These are phyloP conservation scores for Acorus gramineus DNA, from an alignment of 106 monocot genomes.

Conservation along the genomic window DNA sequence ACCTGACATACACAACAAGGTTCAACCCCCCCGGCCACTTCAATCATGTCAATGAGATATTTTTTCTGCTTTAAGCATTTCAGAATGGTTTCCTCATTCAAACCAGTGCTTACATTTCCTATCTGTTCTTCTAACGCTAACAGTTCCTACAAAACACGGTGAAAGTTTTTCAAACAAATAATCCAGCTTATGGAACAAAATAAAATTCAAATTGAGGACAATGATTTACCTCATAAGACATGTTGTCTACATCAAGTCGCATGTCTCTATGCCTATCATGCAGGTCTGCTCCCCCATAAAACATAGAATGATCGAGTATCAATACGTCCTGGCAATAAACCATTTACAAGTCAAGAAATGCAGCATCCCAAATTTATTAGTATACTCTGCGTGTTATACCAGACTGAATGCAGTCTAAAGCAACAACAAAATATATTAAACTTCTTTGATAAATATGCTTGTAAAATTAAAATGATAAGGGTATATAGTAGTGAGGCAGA, in stretches of 20 bases:
- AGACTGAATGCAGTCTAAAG: too few species aligned
- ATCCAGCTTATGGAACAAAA: too few species aligned
- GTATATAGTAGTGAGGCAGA: too few species aligned
- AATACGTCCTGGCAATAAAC: too few species aligned
- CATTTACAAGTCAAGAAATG: too few species aligned
- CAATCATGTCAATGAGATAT: not conserved
- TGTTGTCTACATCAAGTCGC: constrained; percentile 92
- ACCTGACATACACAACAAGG: constrained; percentile 36
- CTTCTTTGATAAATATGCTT: too few species aligned
- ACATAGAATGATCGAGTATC: constrained; percentile 17
- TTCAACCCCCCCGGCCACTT: constrained; percentile 11
- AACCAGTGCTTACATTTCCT: constrained; percentile 80
- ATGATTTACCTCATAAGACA: constrained; percentile 75
- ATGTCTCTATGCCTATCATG: constrained; percentile 81
- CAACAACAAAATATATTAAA: too few species aligned
- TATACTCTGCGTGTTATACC: too few species aligned
- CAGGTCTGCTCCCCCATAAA: constrained; percentile 34
- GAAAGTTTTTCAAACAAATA: too few species aligned
- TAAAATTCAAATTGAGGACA: too few species aligned
- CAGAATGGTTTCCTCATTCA: constrained; percentile 50
- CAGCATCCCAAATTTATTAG: too few species aligned
- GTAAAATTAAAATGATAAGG: too few species aligned
- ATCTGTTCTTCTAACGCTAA: constrained; percentile 79
- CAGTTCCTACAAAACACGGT: constrained; percentile 38
- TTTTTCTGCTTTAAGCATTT: constrained; percentile 44